These are phyloP conservation scores for Didymella exigua DNA, from an alignment of 2,329 filamentous ascomycete genomes.

Conservation along the genomic window DNA sequence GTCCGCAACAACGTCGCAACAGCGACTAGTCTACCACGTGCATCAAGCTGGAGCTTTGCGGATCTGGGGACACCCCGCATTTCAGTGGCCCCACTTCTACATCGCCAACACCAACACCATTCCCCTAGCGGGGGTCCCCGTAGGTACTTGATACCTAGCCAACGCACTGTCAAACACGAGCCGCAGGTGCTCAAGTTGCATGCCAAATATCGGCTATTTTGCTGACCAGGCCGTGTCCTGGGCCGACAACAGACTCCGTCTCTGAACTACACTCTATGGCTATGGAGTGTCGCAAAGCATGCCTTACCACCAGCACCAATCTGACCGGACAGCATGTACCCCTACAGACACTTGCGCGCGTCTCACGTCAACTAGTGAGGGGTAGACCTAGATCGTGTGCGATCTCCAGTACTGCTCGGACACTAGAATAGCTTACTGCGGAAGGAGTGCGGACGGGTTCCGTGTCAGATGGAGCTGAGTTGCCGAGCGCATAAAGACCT, in stretches of 20 bases:
- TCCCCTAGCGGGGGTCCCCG: not conserved
- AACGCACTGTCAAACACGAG: not conserved
- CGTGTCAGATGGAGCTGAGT: slow-evolving; percentile 4
- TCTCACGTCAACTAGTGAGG: not conserved
- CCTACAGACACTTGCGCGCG: not conserved
- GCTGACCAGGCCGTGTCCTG: not conserved
- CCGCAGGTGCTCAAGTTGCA: not conserved
- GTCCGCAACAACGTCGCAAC: too few relatives aligned
- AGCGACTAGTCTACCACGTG: too few relatives aligned
- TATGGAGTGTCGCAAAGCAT: not conserved
- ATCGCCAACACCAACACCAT: not conserved
- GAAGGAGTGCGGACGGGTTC: slow-evolving; percentile 16
- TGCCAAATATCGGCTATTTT: not conserved
- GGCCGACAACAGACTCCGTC: too few relatives aligned
- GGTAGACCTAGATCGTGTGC: not conserved
- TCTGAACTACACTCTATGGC: too few relatives aligned
- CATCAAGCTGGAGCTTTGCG: too few relatives aligned
- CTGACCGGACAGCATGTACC: not conserved
- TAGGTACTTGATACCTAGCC: not conserved
- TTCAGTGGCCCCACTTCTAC: not conserved
- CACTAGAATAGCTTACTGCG: slow-evolving; percentile 3
- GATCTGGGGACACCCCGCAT: too few relatives aligned
- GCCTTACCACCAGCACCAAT: not conserved
- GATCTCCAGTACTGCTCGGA: not conserved
- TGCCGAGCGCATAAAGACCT: slow-evolving; percentile 7